Evolutionary conservation across 2,329 filamentous ascomycete species (phyloP).

Genomic region (Aspergillus texensis): DNA sequence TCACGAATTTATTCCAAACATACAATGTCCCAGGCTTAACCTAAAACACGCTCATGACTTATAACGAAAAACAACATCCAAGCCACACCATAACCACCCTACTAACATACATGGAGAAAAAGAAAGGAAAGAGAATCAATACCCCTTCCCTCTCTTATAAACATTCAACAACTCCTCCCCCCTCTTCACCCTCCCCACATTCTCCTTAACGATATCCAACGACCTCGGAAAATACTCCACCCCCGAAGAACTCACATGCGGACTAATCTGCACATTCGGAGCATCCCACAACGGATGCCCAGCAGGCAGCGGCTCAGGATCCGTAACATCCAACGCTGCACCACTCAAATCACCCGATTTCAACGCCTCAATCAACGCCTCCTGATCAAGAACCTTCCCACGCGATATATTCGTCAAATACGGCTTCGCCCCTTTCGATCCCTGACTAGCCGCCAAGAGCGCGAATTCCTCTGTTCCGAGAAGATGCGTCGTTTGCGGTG

Average conservation of each 20-base stretch:
- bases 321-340: conserved; percentile 76
- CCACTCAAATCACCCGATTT: conserved; percentile 59
- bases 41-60: background rate
- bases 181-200: conserved; percentile 56
- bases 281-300: conserved; percentile 71
- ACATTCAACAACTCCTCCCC: conserved; percentile 63
- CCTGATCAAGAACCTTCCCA: conserved; percentile 63
- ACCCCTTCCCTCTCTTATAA: conserved; percentile 63
- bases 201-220: conserved; percentile 61
- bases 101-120: no score
- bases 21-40: background rate
- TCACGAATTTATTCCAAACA: background rate
- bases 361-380: conserved; percentile 65
- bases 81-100: background rate
- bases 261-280: conserved; percentile 70
- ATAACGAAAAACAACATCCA: background rate
- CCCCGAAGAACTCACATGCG: conserved; percentile 63
- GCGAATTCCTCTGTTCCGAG: conserved; percentile 59
- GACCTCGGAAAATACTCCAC: conserved; percentile 59
- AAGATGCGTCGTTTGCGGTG: conserved; percentile 56
- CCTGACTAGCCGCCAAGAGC: conserved; percentile 48
- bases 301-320: conserved; percentile 73
- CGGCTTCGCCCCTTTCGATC: conserved; percentile 44
- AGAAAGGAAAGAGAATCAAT: conserved; percentile 42
- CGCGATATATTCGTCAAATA: conserved; percentile 74